Conservation (phyloP, 106 monocot genomes). For the Allium sativum region DNA sequence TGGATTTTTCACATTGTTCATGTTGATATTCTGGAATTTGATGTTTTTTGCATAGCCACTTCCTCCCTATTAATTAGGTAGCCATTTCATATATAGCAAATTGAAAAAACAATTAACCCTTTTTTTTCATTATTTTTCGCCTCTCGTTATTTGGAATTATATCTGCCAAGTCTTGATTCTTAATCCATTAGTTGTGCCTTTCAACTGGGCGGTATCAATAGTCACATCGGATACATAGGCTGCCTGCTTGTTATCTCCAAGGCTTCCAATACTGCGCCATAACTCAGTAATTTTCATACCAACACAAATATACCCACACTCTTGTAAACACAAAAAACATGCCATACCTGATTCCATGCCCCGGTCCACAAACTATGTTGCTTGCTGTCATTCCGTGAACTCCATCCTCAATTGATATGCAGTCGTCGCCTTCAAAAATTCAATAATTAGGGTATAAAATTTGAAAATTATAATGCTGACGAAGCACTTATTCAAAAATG, state of each 20-base stretch:
- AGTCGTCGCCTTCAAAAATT: constrained; percentile 63
- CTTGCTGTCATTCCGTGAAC: constrained; percentile 22
- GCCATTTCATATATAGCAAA: neutral
- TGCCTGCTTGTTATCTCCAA: constrained; percentile 31
- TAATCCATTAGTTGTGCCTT: constrained; percentile 57
- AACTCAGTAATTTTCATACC: neutral
- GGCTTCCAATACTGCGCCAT: constrained; percentile 58
- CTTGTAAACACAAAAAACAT: no score
- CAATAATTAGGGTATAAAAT: neutral
- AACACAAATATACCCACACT: neutral
- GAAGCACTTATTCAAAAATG: no score
- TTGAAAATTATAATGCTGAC: no score
- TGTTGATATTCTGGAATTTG: constrained; percentile 40
- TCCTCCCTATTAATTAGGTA: constrained; percentile 37
- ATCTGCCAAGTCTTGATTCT: constrained; percentile 91
- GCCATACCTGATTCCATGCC: constrained; percentile 86
- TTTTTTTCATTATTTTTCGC: no score
- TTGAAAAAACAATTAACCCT: neutral
- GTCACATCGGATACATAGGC: constrained; percentile 47
- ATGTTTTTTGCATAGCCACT: constrained; percentile 51
- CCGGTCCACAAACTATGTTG: constrained; percentile 55
- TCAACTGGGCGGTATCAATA: constrained; percentile 33
- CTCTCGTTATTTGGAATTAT: neutral
- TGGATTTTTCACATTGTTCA: constrained; percentile 42
- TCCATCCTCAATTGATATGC: constrained; percentile 62